Evolutionary conservation across 495 filamentous ascomycete species (phyloP).

Genomic region (Baudoinia panamericana): DNA sequence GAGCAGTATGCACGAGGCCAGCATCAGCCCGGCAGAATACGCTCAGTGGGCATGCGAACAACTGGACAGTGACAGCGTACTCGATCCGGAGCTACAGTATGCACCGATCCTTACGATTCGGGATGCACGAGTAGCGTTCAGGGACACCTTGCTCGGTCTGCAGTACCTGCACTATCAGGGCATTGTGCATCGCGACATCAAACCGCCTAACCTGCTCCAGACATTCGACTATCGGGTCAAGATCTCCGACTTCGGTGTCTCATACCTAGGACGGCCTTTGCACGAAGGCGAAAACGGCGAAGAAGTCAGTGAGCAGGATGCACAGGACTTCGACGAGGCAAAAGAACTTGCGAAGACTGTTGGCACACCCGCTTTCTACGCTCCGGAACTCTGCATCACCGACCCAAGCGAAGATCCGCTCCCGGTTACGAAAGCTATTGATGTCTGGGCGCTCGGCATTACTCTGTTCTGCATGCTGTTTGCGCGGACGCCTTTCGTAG

Average conservation of each 20-base stretch:
- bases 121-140: constrained; percentile 76
- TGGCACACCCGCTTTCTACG: constrained; percentile 94
- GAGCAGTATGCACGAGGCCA: constrained; percentile 27
- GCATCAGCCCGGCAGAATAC: neutral
- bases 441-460: constrained; percentile 93
- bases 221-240: constrained; percentile 78
- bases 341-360: constrained; percentile 94
- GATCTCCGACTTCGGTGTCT: constrained; percentile 99
- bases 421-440: constrained; percentile 60
- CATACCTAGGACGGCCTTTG: constrained; percentile 79
- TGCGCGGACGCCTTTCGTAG: constrained; percentile 81
- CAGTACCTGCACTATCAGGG: constrained; percentile 96
- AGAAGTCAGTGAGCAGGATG: constrained; percentile 69
- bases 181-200: constrained; percentile 96
- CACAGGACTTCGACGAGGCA: constrained; percentile 73
- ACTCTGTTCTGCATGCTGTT: constrained; percentile 93
- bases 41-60: constrained; percentile 26
- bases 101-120: constrained; percentile 80
- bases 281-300: constrained; percentile 65
- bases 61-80: constrained; percentile 44
- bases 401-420: constrained; percentile 42
- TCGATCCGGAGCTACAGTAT: constrained; percentile 74
- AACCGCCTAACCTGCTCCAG: constrained; percentile 91
- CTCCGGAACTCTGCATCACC: constrained; percentile 90
- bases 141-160: constrained; percentile 83